Conservation (phyloP, 768 basidiomycete genomes). For the Sistotremastrum niveocremeum region DNA sequence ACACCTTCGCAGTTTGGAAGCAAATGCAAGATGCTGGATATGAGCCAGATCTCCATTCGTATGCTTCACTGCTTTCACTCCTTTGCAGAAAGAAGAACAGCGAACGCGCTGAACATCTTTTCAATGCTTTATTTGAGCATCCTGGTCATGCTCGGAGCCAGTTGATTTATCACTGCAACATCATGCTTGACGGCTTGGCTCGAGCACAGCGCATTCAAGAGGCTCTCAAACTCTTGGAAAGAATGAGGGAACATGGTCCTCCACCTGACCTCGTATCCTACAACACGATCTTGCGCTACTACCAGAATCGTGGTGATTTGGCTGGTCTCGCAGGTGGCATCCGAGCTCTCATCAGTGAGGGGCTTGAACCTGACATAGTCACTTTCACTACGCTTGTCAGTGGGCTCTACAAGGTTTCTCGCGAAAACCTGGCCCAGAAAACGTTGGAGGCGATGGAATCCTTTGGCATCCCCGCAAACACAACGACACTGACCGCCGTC, state of each 20-base stretch:
- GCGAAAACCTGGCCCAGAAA: conserved; percentile 48
- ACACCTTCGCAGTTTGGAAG: conserved; percentile 49
- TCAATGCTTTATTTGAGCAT: conserved; percentile 30
- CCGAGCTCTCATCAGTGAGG: conserved; percentile 36
- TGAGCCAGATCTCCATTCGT: conserved; percentile 46
- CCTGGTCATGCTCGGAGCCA: conserved; percentile 21
- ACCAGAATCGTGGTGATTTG: conserved; percentile 50
- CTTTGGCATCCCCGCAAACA: conserved; percentile 60
- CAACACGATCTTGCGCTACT: conserved; percentile 68
- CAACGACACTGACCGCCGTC: conserved; percentile 65
- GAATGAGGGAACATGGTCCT: conserved; percentile 35
- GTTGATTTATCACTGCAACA: conserved; percentile 36
- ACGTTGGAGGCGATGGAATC: conserved; percentile 64
- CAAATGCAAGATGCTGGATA: conserved; percentile 44
- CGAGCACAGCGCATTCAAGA: conserved; percentile 10
- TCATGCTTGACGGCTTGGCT: conserved; percentile 50
- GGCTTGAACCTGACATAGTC: conserved; percentile 60
- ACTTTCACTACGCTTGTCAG: conserved; percentile 82
- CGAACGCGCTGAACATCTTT: conserved; percentile 36
- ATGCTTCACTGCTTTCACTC: conserved; percentile 55
- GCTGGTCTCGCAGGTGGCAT: conserved; percentile 45
- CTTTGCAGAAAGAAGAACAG: conserved; percentile 38
- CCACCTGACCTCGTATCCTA: conserved; percentile 60
- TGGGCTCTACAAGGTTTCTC: conserved; percentile 55
- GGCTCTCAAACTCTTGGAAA: conserved; percentile 25